phyloP scores from a whole-genome alignment of 305 asterid genomes.

The Fraxinus nigra region DNA sequence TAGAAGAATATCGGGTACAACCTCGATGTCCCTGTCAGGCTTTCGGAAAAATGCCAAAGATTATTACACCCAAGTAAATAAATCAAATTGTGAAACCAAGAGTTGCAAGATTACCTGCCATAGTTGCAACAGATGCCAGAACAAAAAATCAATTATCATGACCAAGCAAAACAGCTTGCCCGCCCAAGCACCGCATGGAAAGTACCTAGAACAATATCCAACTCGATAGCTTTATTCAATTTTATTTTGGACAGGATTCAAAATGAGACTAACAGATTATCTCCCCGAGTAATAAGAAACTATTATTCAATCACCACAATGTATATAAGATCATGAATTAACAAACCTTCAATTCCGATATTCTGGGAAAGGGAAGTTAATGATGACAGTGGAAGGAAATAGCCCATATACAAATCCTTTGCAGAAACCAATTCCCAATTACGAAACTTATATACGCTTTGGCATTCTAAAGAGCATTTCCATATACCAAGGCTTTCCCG shows the following conservation, averaged over 20 bases:
- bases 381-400: not conserved
- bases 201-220: conserved; percentile 51
- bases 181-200: conserved; percentile 93
- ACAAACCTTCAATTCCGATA: not conserved
- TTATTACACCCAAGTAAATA: not conserved
- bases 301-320: not conserved
- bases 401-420: not conserved
- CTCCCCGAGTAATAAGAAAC: not conserved
- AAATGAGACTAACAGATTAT: not conserved
- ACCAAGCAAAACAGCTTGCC: conserved; percentile 92
- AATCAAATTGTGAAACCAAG: not conserved
- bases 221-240: not conserved
- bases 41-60: conserved; percentile 26
- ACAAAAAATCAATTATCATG: conserved; percentile 71
- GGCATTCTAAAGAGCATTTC: not conserved
- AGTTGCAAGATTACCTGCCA: conserved; percentile 60
- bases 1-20: conserved; percentile 58
- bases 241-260: not conserved
- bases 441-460: not conserved
- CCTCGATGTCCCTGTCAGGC: conserved; percentile 83
- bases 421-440: not conserved
- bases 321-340: not conserved
- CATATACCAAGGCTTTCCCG: not conserved
- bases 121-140: conserved; percentile 70
- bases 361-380: not conserved